These are phyloP conservation scores for Umbelopsis isabellina DNA, from an alignment of 192 early-diverging fungal species.

Conservation along the genomic window DNA sequence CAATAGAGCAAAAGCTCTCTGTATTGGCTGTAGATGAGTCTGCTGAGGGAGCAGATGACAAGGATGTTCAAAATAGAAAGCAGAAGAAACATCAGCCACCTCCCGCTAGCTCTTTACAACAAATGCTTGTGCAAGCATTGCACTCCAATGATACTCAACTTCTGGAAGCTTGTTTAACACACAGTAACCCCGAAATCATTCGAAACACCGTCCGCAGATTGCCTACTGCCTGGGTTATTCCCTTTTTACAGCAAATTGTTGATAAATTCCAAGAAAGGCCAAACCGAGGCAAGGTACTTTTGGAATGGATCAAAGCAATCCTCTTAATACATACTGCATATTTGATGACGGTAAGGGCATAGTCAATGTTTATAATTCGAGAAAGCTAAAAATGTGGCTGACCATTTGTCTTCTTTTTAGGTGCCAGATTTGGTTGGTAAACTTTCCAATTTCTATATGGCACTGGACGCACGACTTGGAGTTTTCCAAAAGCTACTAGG, in stretches of 20 bases:
- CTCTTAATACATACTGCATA: slow-evolving; percentile 56
- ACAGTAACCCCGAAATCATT: slow-evolving; percentile 49
- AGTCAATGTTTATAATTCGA: not conserved
- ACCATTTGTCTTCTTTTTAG: slow-evolving; percentile 17
- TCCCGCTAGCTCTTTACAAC: slow-evolving; percentile 53
- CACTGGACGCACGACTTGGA: slow-evolving; percentile 46
- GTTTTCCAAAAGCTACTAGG: slow-evolving; percentile 52
- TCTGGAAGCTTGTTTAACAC: slow-evolving; percentile 50
- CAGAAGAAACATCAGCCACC: slow-evolving; percentile 30
- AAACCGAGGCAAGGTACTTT: slow-evolving; percentile 43
- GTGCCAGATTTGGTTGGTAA: slow-evolving; percentile 52
- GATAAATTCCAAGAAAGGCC: slow-evolving; percentile 52
- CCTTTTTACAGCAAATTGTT: slow-evolving; percentile 53
- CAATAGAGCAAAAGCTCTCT: slow-evolving; percentile 49
- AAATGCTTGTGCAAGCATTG: slow-evolving; percentile 57
- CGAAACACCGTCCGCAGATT: slow-evolving; percentile 52
- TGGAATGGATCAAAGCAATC: slow-evolving; percentile 58
- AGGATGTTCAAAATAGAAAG: slow-evolving; percentile 16
- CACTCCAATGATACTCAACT: slow-evolving; percentile 55
- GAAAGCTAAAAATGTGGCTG: not conserved
- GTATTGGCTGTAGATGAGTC: slow-evolving; percentile 44
- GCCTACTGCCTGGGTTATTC: slow-evolving; percentile 52
- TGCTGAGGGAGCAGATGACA: slow-evolving; percentile 19
- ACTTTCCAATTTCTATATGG: slow-evolving; percentile 55
- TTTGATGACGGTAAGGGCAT: slow-evolving; percentile 51